A percentile compares a stretch with the other conserved stretches of the same genome.
phyloP scores from a whole-genome alignment of 75 land plant species.

The Selaginella moellendorffii region DNA sequence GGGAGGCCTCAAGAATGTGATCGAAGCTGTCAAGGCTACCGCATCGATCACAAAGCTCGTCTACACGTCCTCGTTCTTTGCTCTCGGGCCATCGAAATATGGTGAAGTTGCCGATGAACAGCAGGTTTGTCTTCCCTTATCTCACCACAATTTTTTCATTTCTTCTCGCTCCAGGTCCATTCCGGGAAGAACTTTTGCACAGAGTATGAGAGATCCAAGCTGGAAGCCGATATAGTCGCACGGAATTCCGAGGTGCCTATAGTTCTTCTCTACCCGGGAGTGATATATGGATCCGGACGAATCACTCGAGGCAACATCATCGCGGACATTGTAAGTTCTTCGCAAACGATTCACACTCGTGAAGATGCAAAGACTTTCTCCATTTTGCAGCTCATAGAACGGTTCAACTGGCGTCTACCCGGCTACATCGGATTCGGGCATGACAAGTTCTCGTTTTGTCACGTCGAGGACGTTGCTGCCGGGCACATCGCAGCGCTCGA shows the following conservation, averaged over 20 bases:
- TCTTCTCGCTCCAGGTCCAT: conserved; percentile 68
- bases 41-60: conserved; percentile 47
- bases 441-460: conserved; percentile 48
- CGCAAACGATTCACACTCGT: no score
- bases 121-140: no score
- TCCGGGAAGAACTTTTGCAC: conserved; percentile 51
- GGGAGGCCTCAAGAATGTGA: conserved; percentile 64
- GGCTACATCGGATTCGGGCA: conserved; percentile 59
- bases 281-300: conserved; percentile 80
- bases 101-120: conserved; percentile 74
- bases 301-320: conserved; percentile 62
- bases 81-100: conserved; percentile 56
- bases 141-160: no score
- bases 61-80: conserved; percentile 88
- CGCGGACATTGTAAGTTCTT: conserved; percentile 37
- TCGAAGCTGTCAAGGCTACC: conserved; percentile 39
- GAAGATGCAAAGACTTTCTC: no score
- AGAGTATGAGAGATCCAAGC: conserved; percentile 83
- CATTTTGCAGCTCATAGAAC: conserved; percentile 85
- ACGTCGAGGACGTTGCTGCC: conserved; percentile 82
- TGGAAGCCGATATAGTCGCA: conserved; percentile 59
- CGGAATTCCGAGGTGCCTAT: conserved; percentile 57
- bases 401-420: conserved; percentile 77
- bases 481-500: conserved; percentile 73
- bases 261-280: conserved; percentile 68